Evolutionary conservation across 1,284 basidiomycete species (phyloP), one percentile per base, ranked within the genome.

Genomic region (Filobasidium uniguttulatum): DNA sequence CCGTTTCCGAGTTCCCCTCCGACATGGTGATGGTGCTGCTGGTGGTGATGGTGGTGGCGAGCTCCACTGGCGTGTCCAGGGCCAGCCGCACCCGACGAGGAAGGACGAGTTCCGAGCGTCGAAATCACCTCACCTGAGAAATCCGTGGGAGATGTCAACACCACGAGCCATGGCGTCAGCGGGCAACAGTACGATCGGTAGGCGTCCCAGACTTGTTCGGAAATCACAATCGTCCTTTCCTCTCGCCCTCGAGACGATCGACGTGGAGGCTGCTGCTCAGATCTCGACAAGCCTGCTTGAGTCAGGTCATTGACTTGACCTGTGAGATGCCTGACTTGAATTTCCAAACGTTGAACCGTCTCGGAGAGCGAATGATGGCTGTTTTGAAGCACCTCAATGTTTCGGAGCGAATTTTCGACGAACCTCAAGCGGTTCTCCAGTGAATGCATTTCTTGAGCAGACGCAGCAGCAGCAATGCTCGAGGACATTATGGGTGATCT

Each of bases 111-210:
- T 3, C 48, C 49, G 17, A 54, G 34, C 22, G 45, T 47, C 20
- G 49, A 38, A n/a, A 54, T 48, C 5, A 51, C 46, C 38, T 54
- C 53, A 30, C 53, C 53, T 8, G 53, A 54, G 8, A 54, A 26
- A 14, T 49, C 49, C 25, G 40, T 45, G 17, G 49, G 49, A n/a
- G 36, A 38, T 8, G 49, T 44, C 20, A 54, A 30, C 9, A 35
- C 49, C 9, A 49, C 33, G 12, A 54, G 46, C 53, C 53, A 54
- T 1, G 53, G 53, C 1, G 48, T 40, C 3, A 54, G 46, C 20
- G 53, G 47, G 7, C 40, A 44, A n/a, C 50, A 48, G 30, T 54
- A 54, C 4, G 53, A 46, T 23, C 47, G 53, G 29, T 54, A 54
- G 7, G 49, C 53, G 23, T 54, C 53, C 53, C 49, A 51, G n/a